A percentile compares a stretch with the other conserved stretches of the same genome.
phyloP scores from a whole-genome alignment of 805 yeast species.

The Cyberlindnera saturnus region DNA sequence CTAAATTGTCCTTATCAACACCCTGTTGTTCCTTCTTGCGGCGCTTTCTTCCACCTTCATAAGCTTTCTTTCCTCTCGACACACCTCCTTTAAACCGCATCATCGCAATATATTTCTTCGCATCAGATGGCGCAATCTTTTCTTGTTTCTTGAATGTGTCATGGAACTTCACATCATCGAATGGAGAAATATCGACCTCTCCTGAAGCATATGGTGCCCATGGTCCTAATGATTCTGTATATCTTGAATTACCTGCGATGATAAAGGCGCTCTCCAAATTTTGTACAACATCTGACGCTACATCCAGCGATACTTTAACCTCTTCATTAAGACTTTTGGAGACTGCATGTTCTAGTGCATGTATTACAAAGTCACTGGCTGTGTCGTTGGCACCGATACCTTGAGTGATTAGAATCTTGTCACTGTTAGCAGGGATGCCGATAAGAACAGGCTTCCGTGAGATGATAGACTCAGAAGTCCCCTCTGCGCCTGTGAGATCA shows the following conservation, averaged over 20 bases:
- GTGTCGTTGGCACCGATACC: conserved; percentile 30
- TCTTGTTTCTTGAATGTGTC: conserved; percentile 22
- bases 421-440: conserved; percentile 62
- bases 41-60: conserved; percentile 29
- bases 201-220: conserved; percentile 75
- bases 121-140: conserved; percentile 15
- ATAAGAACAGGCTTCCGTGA: conserved; percentile 60
- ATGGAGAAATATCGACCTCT: conserved; percentile 57
- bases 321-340: conserved; percentile 36
- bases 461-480: conserved; percentile 27
- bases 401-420: conserved; percentile 31
- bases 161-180: conserved; percentile 41
- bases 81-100: conserved; percentile 57
- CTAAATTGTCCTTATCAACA: conserved; percentile 9
- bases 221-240: conserved; percentile 55
- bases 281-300: conserved; percentile 19
- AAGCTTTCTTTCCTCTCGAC: conserved; percentile 27
- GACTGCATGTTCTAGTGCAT: conserved; percentile 51
- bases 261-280: conserved; percentile 48
- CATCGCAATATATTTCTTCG: conserved; percentile 39
- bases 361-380: conserved; percentile 49
- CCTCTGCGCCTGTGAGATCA: conserved; percentile 32
- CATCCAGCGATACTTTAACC: conserved; percentile 27
- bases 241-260: conserved; percentile 56
- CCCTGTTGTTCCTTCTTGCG: conserved; percentile 10